Evolutionary conservation across 2,329 filamentous ascomycete genomes (phyloP).

Genomic region (Monilinia laxa): DNA sequence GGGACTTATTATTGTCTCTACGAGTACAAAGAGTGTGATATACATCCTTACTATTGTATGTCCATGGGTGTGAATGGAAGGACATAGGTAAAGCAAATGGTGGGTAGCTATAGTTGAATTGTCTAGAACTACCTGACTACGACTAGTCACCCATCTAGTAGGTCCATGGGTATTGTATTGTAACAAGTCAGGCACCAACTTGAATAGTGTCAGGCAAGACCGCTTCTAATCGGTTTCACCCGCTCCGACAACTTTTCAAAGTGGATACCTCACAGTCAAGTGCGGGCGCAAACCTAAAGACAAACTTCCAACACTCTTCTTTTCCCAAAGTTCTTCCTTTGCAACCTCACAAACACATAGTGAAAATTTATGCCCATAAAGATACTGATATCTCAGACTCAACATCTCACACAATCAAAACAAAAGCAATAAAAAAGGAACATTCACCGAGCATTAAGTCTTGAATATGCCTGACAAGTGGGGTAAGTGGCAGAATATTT

Average conservation of each 20-base stretch:
- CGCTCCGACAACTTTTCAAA: not conserved
- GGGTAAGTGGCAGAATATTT: slow-evolving; percentile 37
- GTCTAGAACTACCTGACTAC: too few species aligned
- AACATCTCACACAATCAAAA: not conserved
- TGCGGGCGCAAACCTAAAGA: slow-evolving; percentile 22
- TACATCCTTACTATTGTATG: not conserved
- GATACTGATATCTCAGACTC: not conserved
- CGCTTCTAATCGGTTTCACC: slow-evolving; percentile 8
- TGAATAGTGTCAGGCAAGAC: not conserved
- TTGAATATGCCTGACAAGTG: slow-evolving; percentile 41
- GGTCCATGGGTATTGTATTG: too few species aligned
- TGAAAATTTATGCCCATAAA: not conserved
- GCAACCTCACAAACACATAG: not conserved
- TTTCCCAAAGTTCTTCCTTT: not conserved
- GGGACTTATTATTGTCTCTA: not conserved
- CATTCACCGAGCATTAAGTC: slow-evolving; percentile 3
- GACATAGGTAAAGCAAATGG: not conserved
- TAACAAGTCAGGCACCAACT: slow-evolving; percentile 1
- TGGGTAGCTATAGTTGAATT: not conserved
- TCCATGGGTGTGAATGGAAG: not conserved
- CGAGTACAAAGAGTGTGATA: not conserved
- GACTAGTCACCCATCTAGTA: not conserved
- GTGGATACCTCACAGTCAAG: not conserved
- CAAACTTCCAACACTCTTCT: slow-evolving; percentile 16
- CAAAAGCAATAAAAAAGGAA: not conserved